These are phyloP conservation scores for Kwoniella sp. DNA, from an alignment of 768 basidiomycete genomes.

Conservation along the genomic window DNA sequence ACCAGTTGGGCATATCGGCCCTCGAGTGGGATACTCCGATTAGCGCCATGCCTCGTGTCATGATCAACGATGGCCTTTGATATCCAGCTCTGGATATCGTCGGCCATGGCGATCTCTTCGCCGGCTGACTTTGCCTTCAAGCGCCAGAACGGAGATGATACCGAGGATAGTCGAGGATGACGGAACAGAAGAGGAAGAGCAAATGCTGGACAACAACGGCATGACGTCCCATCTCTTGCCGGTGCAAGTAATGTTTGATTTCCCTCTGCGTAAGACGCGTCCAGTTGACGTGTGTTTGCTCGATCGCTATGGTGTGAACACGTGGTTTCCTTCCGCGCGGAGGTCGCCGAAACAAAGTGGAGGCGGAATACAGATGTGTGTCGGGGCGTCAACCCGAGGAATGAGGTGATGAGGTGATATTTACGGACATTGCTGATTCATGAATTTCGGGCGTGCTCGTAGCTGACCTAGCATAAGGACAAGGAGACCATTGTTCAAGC, in stretches of 20 bases:
- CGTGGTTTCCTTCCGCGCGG: neutral
- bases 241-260: constrained; percentile 4
- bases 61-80: constrained; percentile 29
- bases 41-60: constrained; percentile 33
- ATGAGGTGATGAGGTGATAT: constrained; percentile 14
- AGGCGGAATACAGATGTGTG: neutral
- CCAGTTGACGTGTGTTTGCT: constrained; percentile 13
- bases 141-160: too few relatives aligned
- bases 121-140: too few relatives aligned
- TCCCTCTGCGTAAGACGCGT: neutral
- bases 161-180: too few relatives aligned
- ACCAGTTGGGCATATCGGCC: constrained; percentile 29
- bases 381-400: neutral
- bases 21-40: constrained; percentile 20
- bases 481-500: too few relatives aligned
- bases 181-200: too few relatives aligned
- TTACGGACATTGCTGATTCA: constrained; percentile 8
- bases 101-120: constrained; percentile 26
- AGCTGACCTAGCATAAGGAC: too few relatives aligned
- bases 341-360: neutral
- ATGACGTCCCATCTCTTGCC: constrained; percentile 1
- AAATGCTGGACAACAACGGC: too few relatives aligned
- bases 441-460: neutral
- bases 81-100: constrained; percentile 34
- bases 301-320: too few relatives aligned